A percentile compares a stretch with the other conserved stretches of the same genome.
phyloP scores from a whole-genome alignment of 345 rosid genomes.

The Microthlaspi erraticum region DNA sequence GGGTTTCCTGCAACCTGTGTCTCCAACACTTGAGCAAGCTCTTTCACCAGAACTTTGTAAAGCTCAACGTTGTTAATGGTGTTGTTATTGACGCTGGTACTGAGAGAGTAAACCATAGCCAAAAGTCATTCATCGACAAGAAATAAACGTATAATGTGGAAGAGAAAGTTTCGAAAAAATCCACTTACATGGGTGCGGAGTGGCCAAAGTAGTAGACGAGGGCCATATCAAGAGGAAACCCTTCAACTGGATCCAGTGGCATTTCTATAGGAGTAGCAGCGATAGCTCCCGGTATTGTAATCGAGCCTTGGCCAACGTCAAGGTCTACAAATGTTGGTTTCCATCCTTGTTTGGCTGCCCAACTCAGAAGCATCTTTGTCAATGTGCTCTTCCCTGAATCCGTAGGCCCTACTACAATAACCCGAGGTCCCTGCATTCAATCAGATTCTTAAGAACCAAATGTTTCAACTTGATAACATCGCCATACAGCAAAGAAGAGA shows the following conservation, averaged over 20 bases:
- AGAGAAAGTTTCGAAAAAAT: slow-evolving; percentile 1
- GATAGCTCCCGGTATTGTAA: slow-evolving; percentile 82
- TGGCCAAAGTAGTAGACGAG: slow-evolving; percentile 90
- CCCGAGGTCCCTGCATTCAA: slow-evolving; percentile 76
- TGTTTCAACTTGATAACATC: neutral
- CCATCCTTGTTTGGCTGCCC: slow-evolving; percentile 96
- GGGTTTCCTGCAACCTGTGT: slow-evolving; percentile 70
- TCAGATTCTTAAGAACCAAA: slow-evolving; percentile 19
- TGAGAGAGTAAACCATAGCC: slow-evolving; percentile 41
- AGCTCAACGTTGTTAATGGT: slow-evolving; percentile 72
- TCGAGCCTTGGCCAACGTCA: slow-evolving; percentile 94
- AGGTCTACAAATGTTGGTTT: slow-evolving; percentile 87
- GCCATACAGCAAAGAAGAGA: slow-evolving; percentile 8
- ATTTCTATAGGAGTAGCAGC: slow-evolving; percentile 93
- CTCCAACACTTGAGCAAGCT: slow-evolving; percentile 83
- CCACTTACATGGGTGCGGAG: slow-evolving; percentile 67
- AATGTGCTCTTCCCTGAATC: slow-evolving; percentile 96
- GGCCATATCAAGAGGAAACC: slow-evolving; percentile 87
- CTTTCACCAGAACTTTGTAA: slow-evolving; percentile 77
- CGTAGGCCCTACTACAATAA: slow-evolving; percentile 84
- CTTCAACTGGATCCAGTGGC: slow-evolving; percentile 96
- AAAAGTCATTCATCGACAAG: neutral
- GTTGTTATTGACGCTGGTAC: slow-evolving; percentile 42
- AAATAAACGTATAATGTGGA: neutral
- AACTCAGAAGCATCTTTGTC: slow-evolving; percentile 92